Percentiles rank a stretch among this genome's conserved stretches.
Conservation (phyloP, 371 early-diverging fungal species). For the Thermomucor indicae-seudaticae region DNA sequence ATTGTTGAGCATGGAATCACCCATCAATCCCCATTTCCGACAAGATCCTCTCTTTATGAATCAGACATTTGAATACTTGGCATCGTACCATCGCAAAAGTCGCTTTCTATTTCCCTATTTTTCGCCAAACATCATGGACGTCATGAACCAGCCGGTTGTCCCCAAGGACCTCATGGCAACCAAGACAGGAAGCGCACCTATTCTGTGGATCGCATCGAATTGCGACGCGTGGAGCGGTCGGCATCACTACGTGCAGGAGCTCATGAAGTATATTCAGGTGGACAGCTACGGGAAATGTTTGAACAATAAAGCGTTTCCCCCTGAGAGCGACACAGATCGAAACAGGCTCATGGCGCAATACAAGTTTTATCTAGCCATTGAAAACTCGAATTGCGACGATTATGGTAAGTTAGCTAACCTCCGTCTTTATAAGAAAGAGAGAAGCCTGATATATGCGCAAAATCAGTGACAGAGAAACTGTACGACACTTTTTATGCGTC, state of each 20-base stretch:
- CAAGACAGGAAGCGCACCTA: constrained; percentile 24
- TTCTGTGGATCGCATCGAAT: constrained; percentile 36
- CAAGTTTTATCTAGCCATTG: constrained; percentile 40
- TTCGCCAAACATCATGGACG: constrained; percentile 23
- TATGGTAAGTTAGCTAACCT: constrained; percentile 42
- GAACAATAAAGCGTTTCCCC: constrained; percentile 29
- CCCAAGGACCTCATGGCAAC: constrained; percentile 22
- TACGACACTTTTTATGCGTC: constrained; percentile 22
- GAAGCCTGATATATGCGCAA: no score
- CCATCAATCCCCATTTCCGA: constrained; percentile 22
- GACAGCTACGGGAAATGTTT: constrained; percentile 32
- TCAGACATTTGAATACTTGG: constrained; percentile 28
- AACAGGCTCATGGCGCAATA: constrained; percentile 20
- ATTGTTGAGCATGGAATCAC: constrained; percentile 30
- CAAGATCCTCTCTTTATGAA: constrained; percentile 14
- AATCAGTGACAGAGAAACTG: constrained; percentile 34
- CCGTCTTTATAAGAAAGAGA: no score
- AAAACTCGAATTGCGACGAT: constrained; percentile 38
- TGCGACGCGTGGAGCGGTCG: constrained; percentile 34
- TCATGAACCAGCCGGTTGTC: constrained; percentile 18
- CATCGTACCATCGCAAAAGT: constrained; percentile 31
- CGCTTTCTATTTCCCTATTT: constrained; percentile 28
- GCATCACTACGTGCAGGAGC: constrained; percentile 28
- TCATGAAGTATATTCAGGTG: constrained; percentile 33
- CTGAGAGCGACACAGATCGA: constrained; percentile 19